Conservation (phyloP, 129 eudicot genomes). For the Flaveria linearis region DNA sequence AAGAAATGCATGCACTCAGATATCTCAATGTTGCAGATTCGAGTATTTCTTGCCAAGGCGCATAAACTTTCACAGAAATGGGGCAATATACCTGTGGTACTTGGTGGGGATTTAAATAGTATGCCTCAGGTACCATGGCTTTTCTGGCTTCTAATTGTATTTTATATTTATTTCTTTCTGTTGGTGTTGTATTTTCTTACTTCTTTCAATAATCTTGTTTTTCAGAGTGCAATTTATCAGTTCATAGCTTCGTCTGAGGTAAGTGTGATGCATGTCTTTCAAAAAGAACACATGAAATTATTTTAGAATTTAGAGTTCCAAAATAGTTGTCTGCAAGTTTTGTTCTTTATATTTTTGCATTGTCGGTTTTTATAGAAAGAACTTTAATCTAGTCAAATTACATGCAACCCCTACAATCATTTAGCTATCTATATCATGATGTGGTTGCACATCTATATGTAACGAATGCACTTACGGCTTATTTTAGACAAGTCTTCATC, state of each 20-base stretch:
- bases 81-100: slow-evolving; percentile 69
- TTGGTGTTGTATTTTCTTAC: background rate
- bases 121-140: slow-evolving; percentile 58
- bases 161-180: background rate
- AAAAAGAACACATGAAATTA: background rate
- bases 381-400: too few relatives aligned
- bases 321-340: background rate
- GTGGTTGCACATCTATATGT: too few relatives aligned
- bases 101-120: slow-evolving; percentile 83
- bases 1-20: slow-evolving; percentile 13
- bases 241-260: slow-evolving; percentile 79
- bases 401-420: too few relatives aligned
- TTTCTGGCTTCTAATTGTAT: background rate
- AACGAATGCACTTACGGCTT: too few relatives aligned
- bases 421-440: too few relatives aligned
- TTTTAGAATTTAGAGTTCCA: background rate
- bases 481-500: too few relatives aligned
- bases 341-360: background rate
- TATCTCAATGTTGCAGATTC: slow-evolving; percentile 47
- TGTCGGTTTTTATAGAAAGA: background rate
- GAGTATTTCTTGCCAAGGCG: slow-evolving; percentile 73
- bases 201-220: slow-evolving; percentile 21
- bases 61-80: slow-evolving; percentile 62
- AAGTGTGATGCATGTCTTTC: slow-evolving; percentile 19
- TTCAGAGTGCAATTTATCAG: slow-evolving; percentile 82